These are phyloP conservation scores for Aquilaria sinensis DNA, from an alignment of 345 rosid genomes.

Conservation along the genomic window DNA sequence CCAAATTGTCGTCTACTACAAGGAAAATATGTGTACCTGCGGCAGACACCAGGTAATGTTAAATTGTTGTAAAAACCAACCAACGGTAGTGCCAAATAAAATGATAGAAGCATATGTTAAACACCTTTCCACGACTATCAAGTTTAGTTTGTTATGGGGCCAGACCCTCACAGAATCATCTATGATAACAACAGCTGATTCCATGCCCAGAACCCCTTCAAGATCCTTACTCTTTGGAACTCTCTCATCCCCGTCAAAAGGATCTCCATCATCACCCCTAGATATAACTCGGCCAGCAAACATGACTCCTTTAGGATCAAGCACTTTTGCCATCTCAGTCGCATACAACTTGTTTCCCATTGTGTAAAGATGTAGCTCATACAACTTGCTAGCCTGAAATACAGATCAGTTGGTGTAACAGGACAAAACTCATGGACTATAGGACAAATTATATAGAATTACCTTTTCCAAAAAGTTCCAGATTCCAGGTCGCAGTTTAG, in stretches of 20 bases:
- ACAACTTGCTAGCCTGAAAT: slow-evolving; percentile 82
- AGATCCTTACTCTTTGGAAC: slow-evolving; percentile 94
- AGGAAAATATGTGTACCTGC: slow-evolving; percentile 95
- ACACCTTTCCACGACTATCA: slow-evolving; percentile 94
- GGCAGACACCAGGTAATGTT: slow-evolving; percentile 12
- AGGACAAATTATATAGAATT: slow-evolving; percentile 3
- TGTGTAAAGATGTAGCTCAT: slow-evolving; percentile 92
- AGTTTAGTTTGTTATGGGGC: slow-evolving; percentile 90
- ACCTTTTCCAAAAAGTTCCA: slow-evolving; percentile 98
- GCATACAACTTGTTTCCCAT: slow-evolving; percentile 99
- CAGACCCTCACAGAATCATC: slow-evolving; percentile 98
- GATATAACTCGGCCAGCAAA: slow-evolving; percentile 96
- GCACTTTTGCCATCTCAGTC: slow-evolving; percentile 98
- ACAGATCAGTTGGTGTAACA: slow-evolving; percentile 8
- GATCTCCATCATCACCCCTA: slow-evolving; percentile 92
- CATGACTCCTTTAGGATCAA: slow-evolving; percentile 80
- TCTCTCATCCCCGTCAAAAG: slow-evolving; percentile 79
- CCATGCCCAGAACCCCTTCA: slow-evolving; percentile 99
- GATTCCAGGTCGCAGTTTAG: slow-evolving; percentile 93
- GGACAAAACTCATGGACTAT: slow-evolving; percentile 1
- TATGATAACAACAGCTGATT: slow-evolving; percentile 87
- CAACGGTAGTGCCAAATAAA: not conserved
- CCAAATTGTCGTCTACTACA: slow-evolving; percentile 98
- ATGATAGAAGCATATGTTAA: slow-evolving; percentile 4
- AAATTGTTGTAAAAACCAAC: too few species aligned